Conservation (phyloP, 495 filamentous ascomycete genomes). For the Daldinia bambusicola region DNA sequence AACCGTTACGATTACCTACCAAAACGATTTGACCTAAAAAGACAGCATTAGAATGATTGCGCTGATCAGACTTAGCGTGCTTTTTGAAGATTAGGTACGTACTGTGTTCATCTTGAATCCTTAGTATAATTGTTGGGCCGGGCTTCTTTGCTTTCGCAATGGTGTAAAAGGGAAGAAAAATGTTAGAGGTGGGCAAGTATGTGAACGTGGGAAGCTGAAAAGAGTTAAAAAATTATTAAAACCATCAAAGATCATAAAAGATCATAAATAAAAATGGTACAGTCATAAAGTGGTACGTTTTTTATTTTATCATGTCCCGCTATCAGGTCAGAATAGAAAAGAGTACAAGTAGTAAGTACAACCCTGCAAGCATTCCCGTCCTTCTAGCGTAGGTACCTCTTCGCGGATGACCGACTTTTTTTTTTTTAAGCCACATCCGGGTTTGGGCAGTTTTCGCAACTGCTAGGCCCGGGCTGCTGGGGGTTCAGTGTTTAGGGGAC, state of each 20-base stretch:
- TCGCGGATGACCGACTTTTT: background rate
- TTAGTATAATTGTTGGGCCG: slow-evolving; percentile 1
- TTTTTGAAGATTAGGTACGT: slow-evolving; percentile 18
- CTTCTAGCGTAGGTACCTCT: background rate
- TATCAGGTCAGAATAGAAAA: slow-evolving; percentile 28
- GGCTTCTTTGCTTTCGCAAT: slow-evolving; percentile 10
- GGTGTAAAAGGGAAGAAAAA: slow-evolving; percentile 23
- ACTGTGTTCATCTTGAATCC: slow-evolving; percentile 50
- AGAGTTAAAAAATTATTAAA: slow-evolving; percentile 32
- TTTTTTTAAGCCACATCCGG: slow-evolving; percentile 8
- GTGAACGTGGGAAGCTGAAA: slow-evolving; percentile 20
- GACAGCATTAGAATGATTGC: slow-evolving; percentile 35
- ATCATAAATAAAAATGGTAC: background rate
- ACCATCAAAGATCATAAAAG: background rate
- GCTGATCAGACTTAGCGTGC: slow-evolving; percentile 2
- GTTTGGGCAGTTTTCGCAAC: slow-evolving; percentile 5
- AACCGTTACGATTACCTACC: slow-evolving; percentile 53
- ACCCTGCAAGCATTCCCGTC: slow-evolving; percentile 41
- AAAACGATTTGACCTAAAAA: slow-evolving; percentile 68
- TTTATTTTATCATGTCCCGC: slow-evolving; percentile 28
- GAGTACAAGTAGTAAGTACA: slow-evolving; percentile 6
- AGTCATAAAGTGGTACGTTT: slow-evolving; percentile 35
- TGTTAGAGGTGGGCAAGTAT: slow-evolving; percentile 20
- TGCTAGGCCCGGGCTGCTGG: background rate
- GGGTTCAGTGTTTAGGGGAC: slow-evolving; percentile 9